These are phyloP conservation scores for Athelia psychrophila DNA, from an alignment of 1,284 basidiomycete species.

Conservation along the genomic window DNA sequence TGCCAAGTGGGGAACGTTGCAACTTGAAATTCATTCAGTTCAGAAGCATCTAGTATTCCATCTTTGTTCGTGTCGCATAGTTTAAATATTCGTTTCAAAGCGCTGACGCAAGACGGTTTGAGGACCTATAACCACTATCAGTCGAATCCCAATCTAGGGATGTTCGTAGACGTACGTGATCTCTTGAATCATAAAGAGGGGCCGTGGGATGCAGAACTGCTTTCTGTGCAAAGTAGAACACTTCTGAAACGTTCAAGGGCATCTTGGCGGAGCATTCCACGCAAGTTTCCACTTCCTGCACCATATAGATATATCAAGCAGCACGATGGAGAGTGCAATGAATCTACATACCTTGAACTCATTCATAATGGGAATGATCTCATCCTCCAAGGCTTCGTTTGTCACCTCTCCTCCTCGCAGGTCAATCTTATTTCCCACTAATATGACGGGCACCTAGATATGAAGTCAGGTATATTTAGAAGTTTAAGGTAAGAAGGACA, in stretches of 20 bases:
- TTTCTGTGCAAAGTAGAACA: conserved; percentile 99
- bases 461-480: conserved; percentile 3
- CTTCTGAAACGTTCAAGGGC: conserved; percentile 92
- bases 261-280: conserved; percentile 94
- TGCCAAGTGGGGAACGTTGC: conserved; percentile 15
- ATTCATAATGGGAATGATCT: conserved; percentile 94
- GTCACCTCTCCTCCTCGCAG: conserved; percentile 90
- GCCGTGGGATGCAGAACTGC: conserved; percentile 97
- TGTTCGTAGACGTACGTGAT: conserved; percentile 63
- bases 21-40: conserved; percentile 98
- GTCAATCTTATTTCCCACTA: conserved; percentile 99
- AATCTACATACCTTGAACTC: conserved; percentile 81
- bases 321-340: conserved; percentile 4
- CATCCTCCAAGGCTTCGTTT: conserved; percentile 92
- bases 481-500: conserved; percentile 12
- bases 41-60: conserved; percentile 84
- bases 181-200: conserved; percentile 94
- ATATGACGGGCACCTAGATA: conserved; percentile 87
- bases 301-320: conserved; percentile 8
- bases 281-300: conserved; percentile 95
- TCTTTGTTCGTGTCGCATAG: conserved; percentile 96
- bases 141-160: neutral
- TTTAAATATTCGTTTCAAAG: conserved; percentile 92
- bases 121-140: conserved; percentile 56
- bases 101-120: conserved; percentile 90